Evolutionary conservation across 169 alveolate species (phyloP).

Genomic region (Plasmodium gaboni): DNA sequence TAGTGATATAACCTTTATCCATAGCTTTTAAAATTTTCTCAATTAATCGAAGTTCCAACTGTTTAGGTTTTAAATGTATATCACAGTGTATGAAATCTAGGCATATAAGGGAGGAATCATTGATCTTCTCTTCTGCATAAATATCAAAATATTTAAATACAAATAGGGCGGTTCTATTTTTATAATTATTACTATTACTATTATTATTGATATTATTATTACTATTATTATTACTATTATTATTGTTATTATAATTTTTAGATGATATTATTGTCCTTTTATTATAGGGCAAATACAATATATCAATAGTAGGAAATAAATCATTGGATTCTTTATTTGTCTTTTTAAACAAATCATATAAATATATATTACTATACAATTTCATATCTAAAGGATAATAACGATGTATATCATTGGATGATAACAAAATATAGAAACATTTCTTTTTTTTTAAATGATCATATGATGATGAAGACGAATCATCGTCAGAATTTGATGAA

Average conservation of each 20-base stretch:
- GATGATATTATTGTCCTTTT: constrained; percentile 20
- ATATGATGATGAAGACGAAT: constrained; percentile 45
- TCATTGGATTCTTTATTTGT: constrained; percentile 65
- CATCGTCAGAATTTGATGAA: constrained; percentile 11
- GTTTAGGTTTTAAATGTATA: constrained; percentile 41
- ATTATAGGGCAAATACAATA: constrained; percentile 58
- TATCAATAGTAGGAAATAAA: constrained; percentile 65
- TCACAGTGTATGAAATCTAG: constrained; percentile 52
- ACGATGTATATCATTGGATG: constrained; percentile 41
- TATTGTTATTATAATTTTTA: constrained; percentile 12
- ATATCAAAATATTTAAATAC: constrained; percentile 75
- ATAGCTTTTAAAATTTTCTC: constrained; percentile 47
- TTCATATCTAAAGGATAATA: constrained; percentile 57
- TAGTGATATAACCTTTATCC: constrained; percentile 60
- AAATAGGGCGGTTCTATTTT: constrained; percentile 8
- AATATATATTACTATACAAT: constrained; percentile 18
- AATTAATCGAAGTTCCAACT: constrained; percentile 34
- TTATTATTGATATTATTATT: neutral
- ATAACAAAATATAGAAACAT: constrained; percentile 47
- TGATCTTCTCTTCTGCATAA: constrained; percentile 38
- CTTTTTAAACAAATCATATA: constrained; percentile 54
- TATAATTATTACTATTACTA: too few species aligned
- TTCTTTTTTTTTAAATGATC: constrained; percentile 27
- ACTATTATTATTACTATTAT: too few species aligned
- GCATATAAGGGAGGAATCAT: constrained; percentile 43